Conservation (phyloP, 495 filamentous ascomycete species). For the Neurospora sp. region DNA sequence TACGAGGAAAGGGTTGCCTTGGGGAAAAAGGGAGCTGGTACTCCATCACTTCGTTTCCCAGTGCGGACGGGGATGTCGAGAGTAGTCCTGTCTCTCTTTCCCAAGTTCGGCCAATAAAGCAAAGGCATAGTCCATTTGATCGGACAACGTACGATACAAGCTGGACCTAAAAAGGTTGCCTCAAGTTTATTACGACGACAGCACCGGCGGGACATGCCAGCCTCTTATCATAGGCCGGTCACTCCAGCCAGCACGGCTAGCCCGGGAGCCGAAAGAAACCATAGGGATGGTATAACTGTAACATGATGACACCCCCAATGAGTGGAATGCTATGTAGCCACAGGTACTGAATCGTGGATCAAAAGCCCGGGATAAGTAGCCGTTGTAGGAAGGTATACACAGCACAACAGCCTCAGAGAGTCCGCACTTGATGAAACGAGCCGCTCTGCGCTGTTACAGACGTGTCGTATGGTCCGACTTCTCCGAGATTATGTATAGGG, state of each 20-base stretch:
- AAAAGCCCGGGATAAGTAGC: background rate
- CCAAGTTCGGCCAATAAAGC: background rate
- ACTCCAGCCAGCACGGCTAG: background rate
- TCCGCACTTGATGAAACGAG: background rate
- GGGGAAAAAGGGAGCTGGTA: background rate
- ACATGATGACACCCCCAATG: background rate
- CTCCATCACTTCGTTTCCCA: background rate
- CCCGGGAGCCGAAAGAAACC: background rate
- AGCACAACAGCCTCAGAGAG: background rate
- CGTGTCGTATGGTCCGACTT: background rate
- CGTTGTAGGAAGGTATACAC: background rate
- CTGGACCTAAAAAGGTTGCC: background rate
- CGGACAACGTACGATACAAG: background rate
- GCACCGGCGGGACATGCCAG: background rate
- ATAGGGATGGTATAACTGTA: background rate
- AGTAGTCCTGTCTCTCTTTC: background rate
- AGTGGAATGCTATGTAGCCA: background rate
- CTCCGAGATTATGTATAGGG: background rate
- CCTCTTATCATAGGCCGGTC: background rate
- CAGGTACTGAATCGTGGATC: background rate
- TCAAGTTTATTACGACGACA: background rate
- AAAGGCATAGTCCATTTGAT: background rate
- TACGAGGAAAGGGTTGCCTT: background rate
- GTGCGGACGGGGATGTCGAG: background rate
- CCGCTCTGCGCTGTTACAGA: background rate